Base-by-base conservation (phyloP, 441 rosid genomes). In the Erysimum cheiri region DNA sequence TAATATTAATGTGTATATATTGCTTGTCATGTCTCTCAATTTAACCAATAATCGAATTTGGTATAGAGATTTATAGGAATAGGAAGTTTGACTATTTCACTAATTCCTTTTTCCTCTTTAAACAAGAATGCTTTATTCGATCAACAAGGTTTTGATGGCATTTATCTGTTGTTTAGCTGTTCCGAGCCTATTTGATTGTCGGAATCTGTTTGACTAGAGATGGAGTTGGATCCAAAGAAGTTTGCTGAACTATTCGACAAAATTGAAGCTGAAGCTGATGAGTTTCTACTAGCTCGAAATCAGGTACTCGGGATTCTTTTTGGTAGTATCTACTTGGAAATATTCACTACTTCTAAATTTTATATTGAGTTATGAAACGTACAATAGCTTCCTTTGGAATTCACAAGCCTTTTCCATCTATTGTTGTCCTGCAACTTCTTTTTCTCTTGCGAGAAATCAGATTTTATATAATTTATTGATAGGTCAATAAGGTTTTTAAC, bases 211-310 rank as follows among this genome's bases (percentile, higher is more conserved):
- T 4, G 17, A 24, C 43, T 14, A 36, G 40, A 39, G 24, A 92
- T 92, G 95, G 95, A 85, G 17, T 84, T 83, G 58, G 75, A 72
- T 22, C 80, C 87, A 83, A 82, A 78, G 75, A 81, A 67, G 41
- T 74, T 88, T 54, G 86, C 84, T 72, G 83, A 77, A 40, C 57
- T 65, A 32, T 76, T 85, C 69, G 68, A 76, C 10, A 85, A 85
- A 81, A 79, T 87, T 52, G 97, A 89, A 87, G 77, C 79, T 29
- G 94, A 87, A 75, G 98, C 87, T 3, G 92, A 93, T 71, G 82
- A 78, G 62, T 85, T 89, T 54, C 84, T 90, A 13, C 56, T 90
- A 44, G 87, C 82, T 48, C 83, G 88, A 11, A 78, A 76, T 68
- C 85, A 88, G 89, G 96, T 92, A 53, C 50, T 36, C 33, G 8